Evolutionary conservation across 2,329 filamentous ascomycete genomes (phyloP).

Genomic region (Cryphonectria nitschkei): DNA sequence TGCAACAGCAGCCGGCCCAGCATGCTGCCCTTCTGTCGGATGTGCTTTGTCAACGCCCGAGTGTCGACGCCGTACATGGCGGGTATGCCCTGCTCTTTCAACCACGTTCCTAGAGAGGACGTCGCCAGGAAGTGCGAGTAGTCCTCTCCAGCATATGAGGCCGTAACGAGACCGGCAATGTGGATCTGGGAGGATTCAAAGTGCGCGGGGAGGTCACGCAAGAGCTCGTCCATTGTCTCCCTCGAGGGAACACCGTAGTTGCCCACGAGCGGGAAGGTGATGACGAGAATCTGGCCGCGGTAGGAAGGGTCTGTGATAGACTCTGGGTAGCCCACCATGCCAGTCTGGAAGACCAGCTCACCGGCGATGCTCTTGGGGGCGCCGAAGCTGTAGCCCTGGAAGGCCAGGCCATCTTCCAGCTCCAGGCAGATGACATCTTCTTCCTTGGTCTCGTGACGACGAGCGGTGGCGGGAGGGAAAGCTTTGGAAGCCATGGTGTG

Average conservation of each 20-base stretch:
- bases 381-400: slow-evolving; percentile 96
- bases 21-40: slow-evolving; percentile 94
- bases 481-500: slow-evolving; percentile 42
- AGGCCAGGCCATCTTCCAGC: slow-evolving; percentile 87
- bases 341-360: slow-evolving; percentile 98
- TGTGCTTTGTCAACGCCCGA: slow-evolving; percentile 88
- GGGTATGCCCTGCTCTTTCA: slow-evolving; percentile 93
- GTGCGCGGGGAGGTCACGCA: slow-evolving; percentile 84
- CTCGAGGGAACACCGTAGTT: slow-evolving; percentile 97
- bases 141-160: slow-evolving; percentile 91
- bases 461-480: slow-evolving; percentile 64
- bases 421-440: slow-evolving; percentile 81
- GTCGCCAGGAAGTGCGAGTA: slow-evolving; percentile 92
- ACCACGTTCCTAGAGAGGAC: slow-evolving; percentile 90
- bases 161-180: slow-evolving; percentile 86
- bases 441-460: slow-evolving; percentile 54
- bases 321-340: slow-evolving; percentile 99
- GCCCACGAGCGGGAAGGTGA: slow-evolving; percentile 93
- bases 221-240: slow-evolving; percentile 80
- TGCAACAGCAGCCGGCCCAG: slow-evolving; percentile 85
- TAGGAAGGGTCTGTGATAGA: slow-evolving; percentile 87
- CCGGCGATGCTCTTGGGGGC: slow-evolving; percentile 92
- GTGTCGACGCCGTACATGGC: slow-evolving; percentile 97
- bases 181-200: slow-evolving; percentile 95
- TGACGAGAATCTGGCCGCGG: slow-evolving; percentile 90